Evolutionary conservation across 2,329 filamentous ascomycete genomes (phyloP).

Genomic region (Calcarisporium arbuscula): DNA sequence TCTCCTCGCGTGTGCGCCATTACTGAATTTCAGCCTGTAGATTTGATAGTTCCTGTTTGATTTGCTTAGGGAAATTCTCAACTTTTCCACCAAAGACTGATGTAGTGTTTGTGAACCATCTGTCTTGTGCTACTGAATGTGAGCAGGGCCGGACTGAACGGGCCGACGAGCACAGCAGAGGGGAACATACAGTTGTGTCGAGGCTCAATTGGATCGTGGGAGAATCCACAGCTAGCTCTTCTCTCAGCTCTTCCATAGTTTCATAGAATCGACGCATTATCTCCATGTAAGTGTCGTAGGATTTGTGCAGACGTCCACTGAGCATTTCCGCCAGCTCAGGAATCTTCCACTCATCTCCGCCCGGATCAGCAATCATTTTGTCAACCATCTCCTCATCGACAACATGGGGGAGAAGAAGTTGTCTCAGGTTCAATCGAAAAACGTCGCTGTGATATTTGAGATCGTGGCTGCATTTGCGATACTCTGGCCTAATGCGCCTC

Average conservation of each 20-base stretch:
- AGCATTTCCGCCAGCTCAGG: slow-evolving; percentile 7
- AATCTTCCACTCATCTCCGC: slow-evolving; percentile 14
- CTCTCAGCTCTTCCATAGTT: slow-evolving; percentile 12
- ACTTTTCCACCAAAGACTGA: not conserved
- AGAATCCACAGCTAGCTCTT: slow-evolving; percentile 13
- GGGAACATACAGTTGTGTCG: slow-evolving; percentile 10
- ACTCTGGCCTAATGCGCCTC: slow-evolving; percentile 5
- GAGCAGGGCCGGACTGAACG: too few species aligned
- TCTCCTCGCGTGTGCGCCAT: slow-evolving; percentile 11
- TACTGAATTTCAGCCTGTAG: slow-evolving; percentile 17
- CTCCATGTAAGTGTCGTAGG: slow-evolving; percentile 11
- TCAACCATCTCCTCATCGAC: slow-evolving; percentile 12
- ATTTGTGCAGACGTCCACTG: slow-evolving; percentile 11
- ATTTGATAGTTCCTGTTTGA: slow-evolving; percentile 10
- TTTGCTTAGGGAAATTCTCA: slow-evolving; percentile 5
- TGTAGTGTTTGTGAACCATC: not conserved
- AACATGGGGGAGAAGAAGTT: slow-evolving; percentile 15
- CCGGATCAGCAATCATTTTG: slow-evolving; percentile 12
- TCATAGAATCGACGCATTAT: slow-evolving; percentile 9
- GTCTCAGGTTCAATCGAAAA: slow-evolving; percentile 12
- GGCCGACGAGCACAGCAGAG: too few species aligned
- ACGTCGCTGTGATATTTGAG: slow-evolving; percentile 14
- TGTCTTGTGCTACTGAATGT: not conserved
- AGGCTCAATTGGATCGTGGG: slow-evolving; percentile 9
- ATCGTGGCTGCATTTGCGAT: slow-evolving; percentile 6